Conservation (phyloP, 2,329 filamentous ascomycete genomes). For the Phialophora tarda region DNA sequence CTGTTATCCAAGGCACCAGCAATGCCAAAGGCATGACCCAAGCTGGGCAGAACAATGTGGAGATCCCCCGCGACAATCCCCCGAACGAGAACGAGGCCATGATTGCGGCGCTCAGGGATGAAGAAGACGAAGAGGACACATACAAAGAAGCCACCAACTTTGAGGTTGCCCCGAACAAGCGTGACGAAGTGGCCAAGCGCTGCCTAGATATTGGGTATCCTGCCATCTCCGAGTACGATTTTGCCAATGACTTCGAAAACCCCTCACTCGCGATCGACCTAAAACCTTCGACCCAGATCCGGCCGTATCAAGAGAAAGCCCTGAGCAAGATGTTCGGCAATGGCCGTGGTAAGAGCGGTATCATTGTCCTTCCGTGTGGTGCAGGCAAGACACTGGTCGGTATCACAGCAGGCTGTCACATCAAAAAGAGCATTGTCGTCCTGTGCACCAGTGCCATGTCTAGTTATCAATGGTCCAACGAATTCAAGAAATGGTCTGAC, state of each 20-base stretch:
- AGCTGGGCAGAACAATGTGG: constrained; percentile 55
- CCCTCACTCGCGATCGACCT: constrained; percentile 92
- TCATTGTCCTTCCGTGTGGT: constrained; percentile 95
- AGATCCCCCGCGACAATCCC: constrained; percentile 37
- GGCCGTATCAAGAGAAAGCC: constrained; percentile 95
- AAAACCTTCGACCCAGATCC: constrained; percentile 85
- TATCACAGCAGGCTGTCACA: constrained; percentile 97
- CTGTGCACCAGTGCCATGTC: constrained; percentile 98
- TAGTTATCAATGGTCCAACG: constrained; percentile 92
- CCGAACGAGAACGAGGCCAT: constrained; percentile 51
- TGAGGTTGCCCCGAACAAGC: constrained; percentile 80
- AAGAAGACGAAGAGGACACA: constrained; percentile 83
- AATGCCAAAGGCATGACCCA: constrained; percentile 88
- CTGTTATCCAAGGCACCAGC: constrained; percentile 93
- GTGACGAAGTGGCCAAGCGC: constrained; percentile 86
- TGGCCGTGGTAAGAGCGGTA: constrained; percentile 92
- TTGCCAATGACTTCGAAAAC: constrained; percentile 86
- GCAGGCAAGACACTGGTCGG: constrained; percentile 97
- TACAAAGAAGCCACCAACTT: constrained; percentile 90
- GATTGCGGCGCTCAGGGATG: constrained; percentile 67
- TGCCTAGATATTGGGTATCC: constrained; percentile 86
- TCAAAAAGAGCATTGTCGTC: constrained; percentile 95
- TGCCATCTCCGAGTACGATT: constrained; percentile 95
- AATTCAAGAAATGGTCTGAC: constrained; percentile 99
- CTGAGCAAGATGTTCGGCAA: constrained; percentile 99